Conservation (phyloP, 192 early-diverging fungal genomes). For the Backusella parvicylindrica region DNA sequence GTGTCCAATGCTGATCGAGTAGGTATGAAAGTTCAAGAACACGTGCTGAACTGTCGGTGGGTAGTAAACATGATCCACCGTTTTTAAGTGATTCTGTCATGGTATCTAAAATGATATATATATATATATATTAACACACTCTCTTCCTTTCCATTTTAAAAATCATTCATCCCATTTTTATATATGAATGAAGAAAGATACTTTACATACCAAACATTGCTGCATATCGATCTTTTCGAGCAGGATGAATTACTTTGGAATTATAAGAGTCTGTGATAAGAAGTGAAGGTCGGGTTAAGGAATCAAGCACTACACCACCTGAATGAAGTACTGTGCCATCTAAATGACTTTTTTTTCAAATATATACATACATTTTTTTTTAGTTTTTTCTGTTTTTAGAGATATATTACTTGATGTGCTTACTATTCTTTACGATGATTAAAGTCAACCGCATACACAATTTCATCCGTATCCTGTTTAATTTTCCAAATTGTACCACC, state of each 20-base stretch:
- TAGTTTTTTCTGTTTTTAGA: too few species aligned
- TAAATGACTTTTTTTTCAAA: constrained; percentile 56
- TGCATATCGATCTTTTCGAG: constrained; percentile 71
- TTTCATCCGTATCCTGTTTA: constrained; percentile 88
- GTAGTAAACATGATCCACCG: constrained; percentile 82
- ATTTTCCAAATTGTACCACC: constrained; percentile 98
- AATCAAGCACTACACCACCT: constrained; percentile 58
- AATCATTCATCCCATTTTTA: too few species aligned
- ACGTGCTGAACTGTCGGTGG: constrained; percentile 85
- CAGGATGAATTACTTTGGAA: constrained; percentile 59
- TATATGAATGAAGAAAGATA: background rate
- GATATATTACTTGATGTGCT: too few species aligned
- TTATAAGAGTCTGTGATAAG: constrained; percentile 93
- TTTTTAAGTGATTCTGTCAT: constrained; percentile 57
- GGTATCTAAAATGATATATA: constrained; percentile 48
- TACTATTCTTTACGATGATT: constrained; percentile 92
- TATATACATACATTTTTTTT: background rate
- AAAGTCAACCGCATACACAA: constrained; percentile 95
- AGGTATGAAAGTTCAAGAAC: constrained; percentile 88
- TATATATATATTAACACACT: too few species aligned
- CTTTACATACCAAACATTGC: constrained; percentile 66
- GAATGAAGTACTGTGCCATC: constrained; percentile 65
- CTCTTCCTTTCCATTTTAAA: too few species aligned
- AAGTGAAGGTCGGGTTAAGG: constrained; percentile 78
- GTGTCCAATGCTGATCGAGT: constrained; percentile 84